Evolutionary conservation across 2,329 filamentous ascomycete genomes (phyloP), one percentile per base, ranked within the genome.

Genomic region (Penicillium sp.): DNA sequence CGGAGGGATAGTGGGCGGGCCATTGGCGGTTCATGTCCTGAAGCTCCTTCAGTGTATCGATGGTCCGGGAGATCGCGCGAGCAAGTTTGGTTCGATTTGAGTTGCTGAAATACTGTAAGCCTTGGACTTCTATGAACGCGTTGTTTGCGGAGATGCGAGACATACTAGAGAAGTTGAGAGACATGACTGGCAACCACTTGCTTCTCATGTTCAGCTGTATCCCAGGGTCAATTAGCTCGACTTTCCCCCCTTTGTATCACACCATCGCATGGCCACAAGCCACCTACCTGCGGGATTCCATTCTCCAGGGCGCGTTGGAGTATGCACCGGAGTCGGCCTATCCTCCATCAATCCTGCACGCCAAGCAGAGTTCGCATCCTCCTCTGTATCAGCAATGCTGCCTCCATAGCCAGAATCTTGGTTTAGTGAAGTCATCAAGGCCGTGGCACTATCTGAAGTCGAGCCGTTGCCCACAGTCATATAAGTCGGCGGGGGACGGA

Each of bases 1-100:
- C 71, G 2, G 92, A 91, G 52, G 94, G 94, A 72, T 99, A 99
- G 72, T 95, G 90, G 33, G 92, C 93, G 1, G 94, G 94, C 94
- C 94, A 97, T 69, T 87, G 84, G 15, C 88, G 79, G 70, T 99
- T 99, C 83, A 91, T 94, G 61, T 92, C 84, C 74, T 96, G 92
- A 56, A 99, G 82, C 58, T 85, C 86, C 72, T 89, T 88, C 63
- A 99, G 78, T 2, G 91, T 85, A 59, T 97, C 91, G 57, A 97
- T 85, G 9, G 92, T 93, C 65, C 87, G 86, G 69, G 87, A 90
- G 70, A 99, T 97, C 15, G 92, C 89, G 58, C 92, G 88, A 43
- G 86, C 91, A n/a, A 99, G 84, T 33, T 90, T 86, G 6, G 87
- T 90, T 58, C 92, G 87, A 73, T 97, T 96, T 68, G 91, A 86